Percentiles rank a stretch among this genome's conserved stretches.
Evolutionary conservation across 2,329 filamentous ascomycete species (phyloP).

Genomic region (Tolypocladium album): DNA sequence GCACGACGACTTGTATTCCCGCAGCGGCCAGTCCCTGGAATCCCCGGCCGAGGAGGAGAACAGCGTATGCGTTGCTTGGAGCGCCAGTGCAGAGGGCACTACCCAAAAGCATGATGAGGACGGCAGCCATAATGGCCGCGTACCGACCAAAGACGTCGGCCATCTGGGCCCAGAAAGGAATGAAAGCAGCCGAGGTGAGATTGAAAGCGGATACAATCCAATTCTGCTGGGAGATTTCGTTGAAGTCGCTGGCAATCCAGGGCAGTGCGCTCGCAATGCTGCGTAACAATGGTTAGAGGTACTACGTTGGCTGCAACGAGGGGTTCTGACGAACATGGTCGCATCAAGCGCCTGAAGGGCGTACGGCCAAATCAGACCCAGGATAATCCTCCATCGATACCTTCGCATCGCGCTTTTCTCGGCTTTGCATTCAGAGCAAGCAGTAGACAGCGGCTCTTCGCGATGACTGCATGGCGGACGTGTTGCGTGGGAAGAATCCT

Average conservation of each 20-base stretch:
- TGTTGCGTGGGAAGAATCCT: background rate
- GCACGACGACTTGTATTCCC: conserved; percentile 49
- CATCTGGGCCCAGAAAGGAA: conserved; percentile 54
- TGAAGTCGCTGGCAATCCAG: conserved; percentile 55
- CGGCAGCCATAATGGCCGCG: conserved; percentile 42
- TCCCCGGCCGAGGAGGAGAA: conserved; percentile 52
- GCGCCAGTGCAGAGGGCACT: conserved; percentile 51
- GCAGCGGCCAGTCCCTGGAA: conserved; percentile 53
- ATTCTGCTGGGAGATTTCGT: conserved; percentile 47
- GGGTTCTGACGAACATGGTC: conserved; percentile 37
- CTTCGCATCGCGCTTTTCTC: conserved; percentile 20
- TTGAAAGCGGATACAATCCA: conserved; percentile 64
- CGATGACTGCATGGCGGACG: conserved; percentile 11
- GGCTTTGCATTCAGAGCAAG: conserved; percentile 20
- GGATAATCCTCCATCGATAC: conserved; percentile 48
- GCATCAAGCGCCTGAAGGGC: conserved; percentile 52
- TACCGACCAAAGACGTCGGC: conserved; percentile 57
- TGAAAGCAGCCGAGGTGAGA: conserved; percentile 55
- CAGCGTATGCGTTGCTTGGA: conserved; percentile 39
- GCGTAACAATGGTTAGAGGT: background rate
- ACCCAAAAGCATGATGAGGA: conserved; percentile 47
- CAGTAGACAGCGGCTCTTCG: conserved; percentile 4
- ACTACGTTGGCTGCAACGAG: background rate
- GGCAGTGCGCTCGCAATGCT: conserved; percentile 25
- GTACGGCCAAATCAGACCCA: conserved; percentile 49